Percentiles rank a stretch among this genome's conserved stretches.
Evolutionary conservation across 805 yeast species (phyloP).

Genomic region (Cyberlindnera galapagoensis): DNA sequence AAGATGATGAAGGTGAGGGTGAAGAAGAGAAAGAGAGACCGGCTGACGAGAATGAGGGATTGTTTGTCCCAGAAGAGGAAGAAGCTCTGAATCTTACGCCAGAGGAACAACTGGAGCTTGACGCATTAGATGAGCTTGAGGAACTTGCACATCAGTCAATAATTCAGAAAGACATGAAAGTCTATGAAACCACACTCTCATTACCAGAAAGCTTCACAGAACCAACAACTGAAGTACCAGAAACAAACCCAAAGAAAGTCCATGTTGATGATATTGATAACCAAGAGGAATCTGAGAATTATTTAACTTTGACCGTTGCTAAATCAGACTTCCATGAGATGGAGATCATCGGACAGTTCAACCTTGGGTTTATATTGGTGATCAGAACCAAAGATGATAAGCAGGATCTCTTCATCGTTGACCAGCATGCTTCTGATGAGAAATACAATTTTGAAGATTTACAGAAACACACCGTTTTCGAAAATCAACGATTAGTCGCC

Average conservation of each 20-base stretch:
- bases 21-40: neutral
- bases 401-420: slow-evolving; percentile 76
- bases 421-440: slow-evolving; percentile 98
- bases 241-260: slow-evolving; percentile 3
- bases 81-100: neutral
- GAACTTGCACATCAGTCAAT: slow-evolving; percentile 11
- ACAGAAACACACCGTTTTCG: slow-evolving; percentile 48
- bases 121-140: slow-evolving; percentile 4
- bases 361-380: slow-evolving; percentile 88
- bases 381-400: slow-evolving; percentile 41
- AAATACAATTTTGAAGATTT: slow-evolving; percentile 81
- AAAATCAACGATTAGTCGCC: slow-evolving; percentile 62
- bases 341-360: slow-evolving; percentile 89
- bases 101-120: no score
- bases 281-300: slow-evolving; percentile 47
- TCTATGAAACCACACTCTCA: slow-evolving; percentile 7
- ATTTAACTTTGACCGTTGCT: slow-evolving; percentile 52
- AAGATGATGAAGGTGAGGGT: neutral
- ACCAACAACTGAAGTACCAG: neutral
- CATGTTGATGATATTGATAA: slow-evolving; percentile 37
- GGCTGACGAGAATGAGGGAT: neutral
- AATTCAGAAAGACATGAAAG: slow-evolving; percentile 11
- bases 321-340: slow-evolving; percentile 70
- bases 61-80: neutral
- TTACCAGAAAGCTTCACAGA: slow-evolving; percentile 5